Conservation (phyloP, 192 early-diverging fungal species). For the Coemansia asiatica region DNA sequence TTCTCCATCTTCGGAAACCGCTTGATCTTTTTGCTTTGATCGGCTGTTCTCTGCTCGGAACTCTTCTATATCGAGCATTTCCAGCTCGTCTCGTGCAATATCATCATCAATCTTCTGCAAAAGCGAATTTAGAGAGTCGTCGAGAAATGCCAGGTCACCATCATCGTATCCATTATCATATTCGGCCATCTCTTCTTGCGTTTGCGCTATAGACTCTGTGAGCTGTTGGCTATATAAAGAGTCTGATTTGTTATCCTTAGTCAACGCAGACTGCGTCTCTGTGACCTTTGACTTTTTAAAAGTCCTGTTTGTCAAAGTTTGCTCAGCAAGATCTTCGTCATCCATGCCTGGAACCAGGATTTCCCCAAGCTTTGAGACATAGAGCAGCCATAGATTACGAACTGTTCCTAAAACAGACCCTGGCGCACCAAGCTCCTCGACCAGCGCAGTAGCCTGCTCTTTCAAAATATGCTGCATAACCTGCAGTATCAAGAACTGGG, state of each 20-base stretch:
- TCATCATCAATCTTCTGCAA: slow-evolving; percentile 42
- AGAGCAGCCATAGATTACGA: slow-evolving; percentile 40
- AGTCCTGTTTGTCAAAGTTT: background rate
- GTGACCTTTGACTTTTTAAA: background rate
- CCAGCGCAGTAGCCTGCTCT: slow-evolving; percentile 28
- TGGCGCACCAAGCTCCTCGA: slow-evolving; percentile 26
- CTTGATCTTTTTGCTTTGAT: background rate
- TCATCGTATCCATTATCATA: background rate
- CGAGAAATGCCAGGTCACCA: background rate
- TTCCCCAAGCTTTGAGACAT: slow-evolving; percentile 31
- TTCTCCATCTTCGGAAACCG: background rate
- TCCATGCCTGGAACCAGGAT: background rate
- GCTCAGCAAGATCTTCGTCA: background rate
- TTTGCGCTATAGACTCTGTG: slow-evolving; percentile 15
- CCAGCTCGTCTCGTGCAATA: slow-evolving; percentile 39
- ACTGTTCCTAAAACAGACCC: slow-evolving; percentile 21
- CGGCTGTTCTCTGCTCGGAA: background rate
- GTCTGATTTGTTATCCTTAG: background rate
- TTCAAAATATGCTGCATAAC: slow-evolving; percentile 38
- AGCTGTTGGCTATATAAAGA: slow-evolving; percentile 11
- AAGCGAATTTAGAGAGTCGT: slow-evolving; percentile 40
- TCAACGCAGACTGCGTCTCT: background rate
- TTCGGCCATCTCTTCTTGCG: background rate
- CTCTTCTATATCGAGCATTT: slow-evolving; percentile 33
- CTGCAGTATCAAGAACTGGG: slow-evolving; percentile 37